Evolutionary conservation across 495 filamentous ascomycete species (phyloP).

Genomic region (Penicillium taxi): DNA sequence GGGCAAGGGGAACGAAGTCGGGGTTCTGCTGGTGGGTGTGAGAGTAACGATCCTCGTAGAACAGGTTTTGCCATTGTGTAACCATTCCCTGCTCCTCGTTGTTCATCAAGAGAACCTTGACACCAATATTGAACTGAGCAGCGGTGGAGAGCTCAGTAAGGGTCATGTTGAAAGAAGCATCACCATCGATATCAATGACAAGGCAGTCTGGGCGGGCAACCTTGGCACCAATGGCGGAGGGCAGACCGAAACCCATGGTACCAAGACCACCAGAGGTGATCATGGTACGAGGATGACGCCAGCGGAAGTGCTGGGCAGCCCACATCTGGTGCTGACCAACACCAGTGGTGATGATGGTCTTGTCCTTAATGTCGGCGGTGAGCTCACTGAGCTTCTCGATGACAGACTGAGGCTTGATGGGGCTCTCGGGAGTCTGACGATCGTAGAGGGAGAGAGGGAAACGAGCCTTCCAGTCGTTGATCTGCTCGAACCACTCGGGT

Average conservation of each 20-base stretch:
- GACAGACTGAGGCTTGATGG: constrained; percentile 85
- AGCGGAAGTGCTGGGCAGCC: constrained; percentile 89
- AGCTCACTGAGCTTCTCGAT: constrained; percentile 77
- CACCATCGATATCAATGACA: constrained; percentile 91
- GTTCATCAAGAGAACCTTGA: constrained; percentile 88
- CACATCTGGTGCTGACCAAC: constrained; percentile 99
- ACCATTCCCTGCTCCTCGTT: constrained; percentile 97
- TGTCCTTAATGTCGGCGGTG: constrained; percentile 63
- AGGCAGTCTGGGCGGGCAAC: constrained; percentile 79
- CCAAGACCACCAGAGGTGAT: constrained; percentile 89
- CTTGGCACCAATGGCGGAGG: constrained; percentile 88
- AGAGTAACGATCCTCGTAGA: constrained; percentile 87
- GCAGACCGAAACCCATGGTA: constrained; percentile 93
- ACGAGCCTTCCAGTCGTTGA: constrained; percentile 79
- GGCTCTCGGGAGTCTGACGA: constrained; percentile 54
- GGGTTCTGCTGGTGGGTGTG: constrained; percentile 91
- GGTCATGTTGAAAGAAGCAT: constrained; percentile 95
- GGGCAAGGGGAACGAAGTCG: constrained; percentile 75
- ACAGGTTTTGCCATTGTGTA: constrained; percentile 87
- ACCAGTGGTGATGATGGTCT: constrained; percentile 82
- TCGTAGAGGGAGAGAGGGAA: constrained; percentile 74
- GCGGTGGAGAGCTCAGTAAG: constrained; percentile 85
- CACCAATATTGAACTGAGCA: constrained; percentile 83
- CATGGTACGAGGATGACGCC: constrained; percentile 81
- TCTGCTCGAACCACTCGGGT: constrained; percentile 79